These are phyloP conservation scores for Pleurotus salmoneostramineus DNA, from an alignment of 768 basidiomycete genomes.

Conservation along the genomic window DNA sequence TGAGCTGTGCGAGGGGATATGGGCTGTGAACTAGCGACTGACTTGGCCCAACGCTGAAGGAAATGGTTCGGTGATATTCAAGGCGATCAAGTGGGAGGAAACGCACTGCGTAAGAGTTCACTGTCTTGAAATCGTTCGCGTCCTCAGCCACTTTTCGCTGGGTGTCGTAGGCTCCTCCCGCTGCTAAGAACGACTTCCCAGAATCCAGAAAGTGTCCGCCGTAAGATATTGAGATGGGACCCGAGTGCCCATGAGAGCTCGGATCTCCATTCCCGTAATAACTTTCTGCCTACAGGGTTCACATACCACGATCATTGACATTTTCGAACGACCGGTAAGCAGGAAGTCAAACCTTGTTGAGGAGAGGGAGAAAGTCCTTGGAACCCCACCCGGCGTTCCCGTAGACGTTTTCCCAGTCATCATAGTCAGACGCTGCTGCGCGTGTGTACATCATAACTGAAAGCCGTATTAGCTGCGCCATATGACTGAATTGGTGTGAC, in stretches of 20 bases:
- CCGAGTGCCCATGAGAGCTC: conserved; percentile 31
- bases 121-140: conserved; percentile 5
- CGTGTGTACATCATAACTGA: conserved; percentile 35
- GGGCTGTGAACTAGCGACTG: conserved; percentile 7
- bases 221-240: conserved; percentile 34
- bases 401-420: conserved; percentile 37
- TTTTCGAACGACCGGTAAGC: not conserved
- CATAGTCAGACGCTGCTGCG: conserved; percentile 40
- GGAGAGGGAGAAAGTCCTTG: conserved; percentile 34
- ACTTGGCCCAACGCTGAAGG: conserved; percentile 53
- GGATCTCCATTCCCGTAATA: conserved; percentile 25
- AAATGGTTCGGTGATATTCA: not conserved
- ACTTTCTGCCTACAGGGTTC: conserved; percentile 27
- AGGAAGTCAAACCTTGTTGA: conserved; percentile 30
- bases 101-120: conserved; percentile 9
- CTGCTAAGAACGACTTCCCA: conserved; percentile 33
- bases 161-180: conserved; percentile 30
- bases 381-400: conserved; percentile 43
- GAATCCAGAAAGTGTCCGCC: conserved; percentile 28
- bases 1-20: no score
- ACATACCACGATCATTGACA: not conserved
- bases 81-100: not conserved
- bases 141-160: conserved; percentile 29
- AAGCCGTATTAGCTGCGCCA: not conserved
- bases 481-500: not conserved